Evolutionary conservation across 345 rosid species (phyloP).

Genomic region (Orychophragmus violaceus): DNA sequence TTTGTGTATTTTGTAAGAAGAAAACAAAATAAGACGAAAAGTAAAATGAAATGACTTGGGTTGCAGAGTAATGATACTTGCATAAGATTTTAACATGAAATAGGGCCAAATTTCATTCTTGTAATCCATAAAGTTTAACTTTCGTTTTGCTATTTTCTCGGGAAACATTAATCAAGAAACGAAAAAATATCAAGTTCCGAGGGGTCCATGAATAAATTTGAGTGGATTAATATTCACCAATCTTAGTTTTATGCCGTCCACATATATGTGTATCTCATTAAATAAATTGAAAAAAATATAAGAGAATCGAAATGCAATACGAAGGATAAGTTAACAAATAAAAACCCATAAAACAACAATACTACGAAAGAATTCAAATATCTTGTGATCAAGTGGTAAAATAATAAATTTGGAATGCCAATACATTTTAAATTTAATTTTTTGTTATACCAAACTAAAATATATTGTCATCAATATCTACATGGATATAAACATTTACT

Average conservation of each 20-base stretch:
- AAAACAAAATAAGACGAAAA: not conserved
- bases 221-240: conserved; percentile 14
- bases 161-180: conserved; percentile 22
- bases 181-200: conserved; percentile 12
- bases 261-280: not conserved
- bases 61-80: conserved; percentile 10
- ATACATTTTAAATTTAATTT: too few species aligned
- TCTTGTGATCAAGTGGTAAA: too few species aligned
- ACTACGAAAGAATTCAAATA: too few species aligned
- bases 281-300: not conserved
- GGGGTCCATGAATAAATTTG: conserved; percentile 24
- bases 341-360: not conserved
- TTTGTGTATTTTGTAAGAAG: not conserved
- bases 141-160: conserved; percentile 17
- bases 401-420: too few species aligned
- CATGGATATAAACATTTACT: too few species aligned
- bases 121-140: conserved; percentile 1
- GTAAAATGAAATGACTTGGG: conserved; percentile 1
- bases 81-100: conserved; percentile 9
- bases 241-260: conserved; percentile 3
- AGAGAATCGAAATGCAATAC: not conserved
- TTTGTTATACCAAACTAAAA: too few species aligned
- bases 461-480: too few species aligned
- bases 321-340: not conserved
- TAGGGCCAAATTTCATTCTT: not conserved